A percentile compares a stretch with the other conserved stretches of the same genome.
Conservation (phyloP, 352 stramenopile species). For the Hyaloperonospora arabidopsidis region DNA sequence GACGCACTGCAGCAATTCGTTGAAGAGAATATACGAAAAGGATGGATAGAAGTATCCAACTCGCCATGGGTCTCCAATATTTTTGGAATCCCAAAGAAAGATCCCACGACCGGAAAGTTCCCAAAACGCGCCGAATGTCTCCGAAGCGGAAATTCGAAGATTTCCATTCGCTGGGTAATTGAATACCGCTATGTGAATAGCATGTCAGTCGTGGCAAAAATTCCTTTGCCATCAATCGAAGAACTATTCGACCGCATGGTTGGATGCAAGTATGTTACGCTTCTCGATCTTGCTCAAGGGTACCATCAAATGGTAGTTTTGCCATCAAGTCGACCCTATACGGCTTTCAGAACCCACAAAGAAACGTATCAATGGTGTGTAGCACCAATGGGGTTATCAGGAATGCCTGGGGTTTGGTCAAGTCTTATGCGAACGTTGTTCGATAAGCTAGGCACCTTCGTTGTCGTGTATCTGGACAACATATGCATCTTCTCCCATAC, state of each 20-base stretch:
- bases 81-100: slow-evolving; percentile 23
- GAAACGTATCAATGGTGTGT: slow-evolving; percentile 13
- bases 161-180: slow-evolving; percentile 8
- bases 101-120: slow-evolving; percentile 9
- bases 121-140: slow-evolving; percentile 12
- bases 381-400: slow-evolving; percentile 5
- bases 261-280: neutral
- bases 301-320: slow-evolving; percentile 10
- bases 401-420: slow-evolving; percentile 6
- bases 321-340: neutral
- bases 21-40: slow-evolving; percentile 14
- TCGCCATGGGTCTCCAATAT: slow-evolving; percentile 23
- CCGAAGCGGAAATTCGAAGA: slow-evolving; percentile 8
- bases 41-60: slow-evolving; percentile 25
- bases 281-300: neutral
- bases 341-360: neutral
- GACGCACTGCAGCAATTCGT: slow-evolving; percentile 11
- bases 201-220: slow-evolving; percentile 1
- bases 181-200: neutral
- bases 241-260: neutral
- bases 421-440: slow-evolving; percentile 5
- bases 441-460: neutral
- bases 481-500: slow-evolving; percentile 9
- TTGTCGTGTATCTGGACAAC: slow-evolving; percentile 8
- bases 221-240: neutral